phyloP scores from a whole-genome alignment of 257 asterid species.

The Anisodus tanguticus region DNA sequence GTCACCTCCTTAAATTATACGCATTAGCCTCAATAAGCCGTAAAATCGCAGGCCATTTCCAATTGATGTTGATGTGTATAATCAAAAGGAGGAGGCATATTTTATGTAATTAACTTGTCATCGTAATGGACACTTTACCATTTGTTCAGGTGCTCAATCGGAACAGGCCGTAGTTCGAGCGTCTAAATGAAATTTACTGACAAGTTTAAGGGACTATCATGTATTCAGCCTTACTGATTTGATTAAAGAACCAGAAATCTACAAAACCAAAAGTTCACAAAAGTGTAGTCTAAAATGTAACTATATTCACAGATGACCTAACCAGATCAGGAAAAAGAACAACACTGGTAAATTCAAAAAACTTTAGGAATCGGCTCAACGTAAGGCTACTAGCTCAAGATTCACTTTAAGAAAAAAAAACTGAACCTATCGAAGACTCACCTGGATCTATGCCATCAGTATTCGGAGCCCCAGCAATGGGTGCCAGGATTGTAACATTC shows the following conservation, averaged over 20 bases:
- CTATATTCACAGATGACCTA: not conserved
- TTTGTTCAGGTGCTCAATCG: too few species aligned
- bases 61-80: too few species aligned
- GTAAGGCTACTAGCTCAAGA: not conserved
- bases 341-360: not conserved
- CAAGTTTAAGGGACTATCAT: too few species aligned
- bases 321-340: not conserved
- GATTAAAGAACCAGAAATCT: not conserved
- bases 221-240: not conserved
- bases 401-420: not conserved
- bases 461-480: slow-evolving; percentile 54
- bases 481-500: slow-evolving; percentile 51
- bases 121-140: too few species aligned
- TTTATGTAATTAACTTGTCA: too few species aligned
- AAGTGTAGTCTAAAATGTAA: not conserved
- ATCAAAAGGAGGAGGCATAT: too few species aligned
- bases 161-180: too few species aligned
- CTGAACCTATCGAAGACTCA: slow-evolving; percentile 25
- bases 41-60: too few species aligned
- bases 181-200: too few species aligned
- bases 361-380: not conserved
- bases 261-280: not conserved
- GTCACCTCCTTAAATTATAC: too few species aligned
- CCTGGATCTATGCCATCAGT: slow-evolving; percentile 63
- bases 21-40: too few species aligned